phyloP scores from a whole-genome alignment of 192 early-diverging fungal genomes.

The Dispira simplex region DNA sequence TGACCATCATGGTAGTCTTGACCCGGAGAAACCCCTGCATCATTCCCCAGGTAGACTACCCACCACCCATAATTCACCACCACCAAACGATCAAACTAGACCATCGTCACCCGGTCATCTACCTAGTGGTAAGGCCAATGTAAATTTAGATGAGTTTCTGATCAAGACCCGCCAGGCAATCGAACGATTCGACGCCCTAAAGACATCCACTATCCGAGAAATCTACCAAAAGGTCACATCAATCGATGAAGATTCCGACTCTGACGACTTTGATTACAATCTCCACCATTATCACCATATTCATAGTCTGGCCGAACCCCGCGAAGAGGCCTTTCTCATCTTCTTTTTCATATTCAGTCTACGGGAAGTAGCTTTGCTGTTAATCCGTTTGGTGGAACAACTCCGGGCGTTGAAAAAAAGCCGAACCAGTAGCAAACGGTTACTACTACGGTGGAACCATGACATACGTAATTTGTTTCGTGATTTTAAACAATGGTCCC shows the following conservation, averaged over 20 bases:
- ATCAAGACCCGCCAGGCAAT: neutral
- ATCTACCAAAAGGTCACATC: neutral
- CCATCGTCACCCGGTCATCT: neutral
- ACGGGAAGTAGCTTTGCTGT: neutral
- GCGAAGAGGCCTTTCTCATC: slow-evolving; percentile 5
- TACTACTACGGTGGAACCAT: slow-evolving; percentile 4
- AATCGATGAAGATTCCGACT: neutral
- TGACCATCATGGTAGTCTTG: neutral
- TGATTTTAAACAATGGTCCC: neutral
- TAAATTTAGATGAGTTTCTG: neutral
- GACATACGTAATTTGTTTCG: neutral
- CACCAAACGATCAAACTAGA: neutral
- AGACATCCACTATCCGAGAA: neutral
- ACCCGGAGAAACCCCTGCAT: neutral
- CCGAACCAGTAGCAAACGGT: neutral
- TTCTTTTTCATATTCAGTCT: slow-evolving; percentile 10
- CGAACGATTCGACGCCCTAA: neutral
- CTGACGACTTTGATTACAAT: neutral
- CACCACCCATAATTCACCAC: neutral
- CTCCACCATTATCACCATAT: neutral
- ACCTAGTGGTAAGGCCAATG: neutral
- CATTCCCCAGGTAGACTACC: neutral
- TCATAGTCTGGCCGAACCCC: slow-evolving; percentile 1
- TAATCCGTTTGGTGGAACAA: neutral
- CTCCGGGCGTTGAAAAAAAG: neutral